phyloP scores from a whole-genome alignment of 805 yeast genomes.

The Lipomyces spencermartinsiae region DNA sequence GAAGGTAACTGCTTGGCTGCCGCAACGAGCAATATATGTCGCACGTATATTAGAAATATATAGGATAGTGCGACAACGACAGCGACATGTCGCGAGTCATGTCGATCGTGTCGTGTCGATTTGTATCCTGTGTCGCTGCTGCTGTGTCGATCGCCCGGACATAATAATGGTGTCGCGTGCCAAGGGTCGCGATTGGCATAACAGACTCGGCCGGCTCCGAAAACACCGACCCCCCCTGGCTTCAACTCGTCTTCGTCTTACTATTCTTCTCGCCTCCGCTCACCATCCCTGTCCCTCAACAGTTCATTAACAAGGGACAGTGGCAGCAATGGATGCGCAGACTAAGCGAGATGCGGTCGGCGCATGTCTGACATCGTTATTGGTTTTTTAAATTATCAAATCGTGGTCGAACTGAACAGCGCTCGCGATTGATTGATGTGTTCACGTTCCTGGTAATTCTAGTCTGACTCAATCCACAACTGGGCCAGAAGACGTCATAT shows the following conservation, averaged over 20 bases:
- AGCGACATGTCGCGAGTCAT: too few relatives aligned
- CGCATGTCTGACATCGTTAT: not conserved
- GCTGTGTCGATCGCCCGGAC: not conserved
- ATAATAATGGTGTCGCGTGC: not conserved
- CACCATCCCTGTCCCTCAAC: not conserved
- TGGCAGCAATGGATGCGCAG: not conserved
- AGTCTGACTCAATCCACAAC: not conserved
- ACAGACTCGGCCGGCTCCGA: not conserved
- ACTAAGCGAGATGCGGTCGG: not conserved
- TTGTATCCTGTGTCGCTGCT: not conserved
- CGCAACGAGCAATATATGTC: not conserved
- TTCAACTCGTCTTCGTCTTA: not conserved
- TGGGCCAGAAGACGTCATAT: not conserved
- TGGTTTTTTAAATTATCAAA: not conserved
- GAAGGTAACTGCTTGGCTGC: not conserved
- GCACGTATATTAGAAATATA: not conserved
- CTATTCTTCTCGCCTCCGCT: not conserved
- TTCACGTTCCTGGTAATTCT: not conserved
- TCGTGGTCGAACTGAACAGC: not conserved
- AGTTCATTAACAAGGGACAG: not conserved
- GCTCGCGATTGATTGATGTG: not conserved
- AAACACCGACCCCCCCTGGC: not conserved
- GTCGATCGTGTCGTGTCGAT: not conserved
- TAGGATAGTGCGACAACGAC: too few relatives aligned
- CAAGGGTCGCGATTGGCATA: not conserved